phyloP scores from a whole-genome alignment of 139 green algal genomes.

The Chlamydomonas sphaeroides region DNA sequence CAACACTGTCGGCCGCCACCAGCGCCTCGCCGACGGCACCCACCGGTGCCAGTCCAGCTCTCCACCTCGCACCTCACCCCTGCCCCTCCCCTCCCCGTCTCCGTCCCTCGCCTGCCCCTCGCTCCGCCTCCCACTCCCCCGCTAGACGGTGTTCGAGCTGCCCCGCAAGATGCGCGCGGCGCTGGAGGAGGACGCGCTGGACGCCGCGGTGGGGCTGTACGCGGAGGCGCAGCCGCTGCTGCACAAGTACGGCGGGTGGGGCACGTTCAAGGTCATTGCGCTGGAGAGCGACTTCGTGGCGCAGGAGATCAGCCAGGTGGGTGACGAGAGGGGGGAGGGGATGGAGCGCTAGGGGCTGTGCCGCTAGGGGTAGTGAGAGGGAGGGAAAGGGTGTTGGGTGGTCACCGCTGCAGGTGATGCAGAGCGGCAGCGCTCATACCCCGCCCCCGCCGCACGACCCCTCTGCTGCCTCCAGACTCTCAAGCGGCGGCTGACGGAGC shows the following conservation, averaged over 20 bases:
- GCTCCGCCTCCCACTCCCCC: neutral
- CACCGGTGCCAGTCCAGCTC: no score
- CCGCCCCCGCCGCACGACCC: no score
- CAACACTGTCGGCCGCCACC: no score
- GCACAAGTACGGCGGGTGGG: constrained; percentile 76
- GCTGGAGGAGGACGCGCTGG: constrained; percentile 73
- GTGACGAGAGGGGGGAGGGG: neutral
- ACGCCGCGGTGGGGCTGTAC: constrained; percentile 80
- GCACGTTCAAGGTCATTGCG: constrained; percentile 69
- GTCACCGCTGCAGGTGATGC: no score
- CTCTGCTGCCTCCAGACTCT: constrained; percentile 32
- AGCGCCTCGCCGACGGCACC: no score
- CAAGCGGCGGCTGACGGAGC: constrained; percentile 70
- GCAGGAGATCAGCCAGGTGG: constrained; percentile 52
- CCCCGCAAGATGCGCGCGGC: constrained; percentile 72
- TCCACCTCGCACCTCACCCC: no score
- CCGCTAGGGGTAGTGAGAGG: no score
- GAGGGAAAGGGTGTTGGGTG: no score
- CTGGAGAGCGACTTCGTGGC: constrained; percentile 67
- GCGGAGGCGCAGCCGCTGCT: constrained; percentile 81
- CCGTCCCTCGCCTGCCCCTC: neutral
- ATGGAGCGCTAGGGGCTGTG: no score
- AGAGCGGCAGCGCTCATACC: neutral
- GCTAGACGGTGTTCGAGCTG: constrained; percentile 78
- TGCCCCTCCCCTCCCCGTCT: no score